Base-by-base conservation (phyloP, 1,284 basidiomycete genomes). In the Moniliophthora roreri region DNA sequence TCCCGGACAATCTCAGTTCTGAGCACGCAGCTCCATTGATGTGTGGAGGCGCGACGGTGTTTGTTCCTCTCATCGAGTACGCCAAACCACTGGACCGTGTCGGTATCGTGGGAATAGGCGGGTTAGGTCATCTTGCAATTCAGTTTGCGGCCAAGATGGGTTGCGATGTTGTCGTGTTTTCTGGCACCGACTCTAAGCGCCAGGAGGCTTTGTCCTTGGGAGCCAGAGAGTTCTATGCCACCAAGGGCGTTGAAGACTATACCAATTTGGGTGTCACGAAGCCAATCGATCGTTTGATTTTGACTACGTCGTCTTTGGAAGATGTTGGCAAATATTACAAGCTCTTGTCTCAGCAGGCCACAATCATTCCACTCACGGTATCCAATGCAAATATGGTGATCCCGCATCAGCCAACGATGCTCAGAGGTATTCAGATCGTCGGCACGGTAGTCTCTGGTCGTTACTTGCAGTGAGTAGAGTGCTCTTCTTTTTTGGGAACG, bases 81-180 rank as follows among this genome's bases (percentile, higher is more conserved):
- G 77, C 78, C 18, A 50, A 53, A 21, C 48, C 55, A 8, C 51
- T 46, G 13, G 84, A 84, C 24, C 81, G 80, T 58, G 82, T 87
- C 55, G 85, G 81, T 36, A 74, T 87, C 49, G 73, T 86, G 59
- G 85, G 85, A 41, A 75, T 84, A 46, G 82, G 82, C 55, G 82
- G 81, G 26, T 69, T 84, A 4, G 75, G 76, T 20, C 76, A 79
- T 63, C 76, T 77, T 54, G 80, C 74, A 52, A 75, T 82, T 41
- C 69, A 80, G 52, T 81, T 82, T 60, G 80, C 75, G 40, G 67
- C 70, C 37, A 78, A 79, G 16, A 69, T 82, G 59, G 80, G 81
- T 11, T 81, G 82, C 9, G 78, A 85, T 56, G 82, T 86, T 3
- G 78, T 76, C 50, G 84, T 80, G 36, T 81, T 86, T 70, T 80